Evolutionary conservation across 768 basidiomycete genomes (phyloP), one percentile per base, ranked within the genome.

Genomic region (Mycena pura): DNA sequence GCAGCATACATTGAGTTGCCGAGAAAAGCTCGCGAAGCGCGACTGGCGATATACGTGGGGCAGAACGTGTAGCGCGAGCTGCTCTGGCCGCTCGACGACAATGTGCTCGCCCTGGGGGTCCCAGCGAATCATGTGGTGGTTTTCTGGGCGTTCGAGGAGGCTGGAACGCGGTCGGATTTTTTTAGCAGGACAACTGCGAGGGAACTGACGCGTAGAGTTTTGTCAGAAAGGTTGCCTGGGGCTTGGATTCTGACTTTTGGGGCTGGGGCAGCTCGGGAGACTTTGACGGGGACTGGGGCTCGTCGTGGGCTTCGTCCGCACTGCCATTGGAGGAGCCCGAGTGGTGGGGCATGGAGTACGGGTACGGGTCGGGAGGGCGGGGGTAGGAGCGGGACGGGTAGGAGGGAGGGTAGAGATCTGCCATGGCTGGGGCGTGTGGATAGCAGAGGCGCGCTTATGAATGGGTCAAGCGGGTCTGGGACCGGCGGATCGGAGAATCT

Each of bases 111-210:
- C 95, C 21, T 89, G 88, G 15, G 91, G 89, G 72, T 95, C 94
- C 95, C 95, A 97, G 51, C 95, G 90, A 74, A 97, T 96, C 91
- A 96, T 96, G 74, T 95, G 92, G 68, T 95, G 92, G 76, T 96
- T 95, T 77, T 96, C 94, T 57, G 91, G 86, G 46, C 93, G 89
- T 74, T 95, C 93, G 72, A 95, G 87, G 48, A 95, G 88, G 50
- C 93, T 95, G 64, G 31, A 55, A 52, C 64, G 59, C 63, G 63
- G 65, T 66, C 52, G 66, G 68, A n/a, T 49, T 68, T n/a, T 17
- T 21, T 32, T 15, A 22, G 41, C 25, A 21, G 19, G 47, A 47
- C 36, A 32, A 38, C 50, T 27, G 51, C 57, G 32, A 58, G 53
- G 28, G 40, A 49, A 88, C 91, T 70, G 71, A 94, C 94, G 91